Evolutionary conservation across 2,329 filamentous ascomycete species (phyloP).

Genomic region (Apiospora saccharicola): DNA sequence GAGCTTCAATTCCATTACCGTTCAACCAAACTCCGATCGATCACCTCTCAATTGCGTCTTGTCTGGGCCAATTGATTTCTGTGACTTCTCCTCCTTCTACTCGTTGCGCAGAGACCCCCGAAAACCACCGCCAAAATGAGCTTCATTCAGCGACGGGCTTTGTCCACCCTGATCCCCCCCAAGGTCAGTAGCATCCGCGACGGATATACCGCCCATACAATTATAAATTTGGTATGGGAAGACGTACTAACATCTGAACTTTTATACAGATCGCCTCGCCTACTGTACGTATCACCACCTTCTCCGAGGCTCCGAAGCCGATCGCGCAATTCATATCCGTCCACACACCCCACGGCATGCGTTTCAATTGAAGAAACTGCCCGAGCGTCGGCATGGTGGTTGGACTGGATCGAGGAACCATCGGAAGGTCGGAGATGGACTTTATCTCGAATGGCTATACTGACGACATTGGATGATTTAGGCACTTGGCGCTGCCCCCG

Average conservation of each 20-base stretch:
- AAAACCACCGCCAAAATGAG: slow-evolving; percentile 74
- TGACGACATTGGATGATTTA: slow-evolving; percentile 47
- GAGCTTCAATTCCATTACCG: slow-evolving; percentile 27
- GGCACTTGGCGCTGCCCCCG: slow-evolving; percentile 93
- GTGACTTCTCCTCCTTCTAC: slow-evolving; percentile 24
- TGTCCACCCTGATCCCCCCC: slow-evolving; percentile 98
- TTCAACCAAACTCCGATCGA: slow-evolving; percentile 33
- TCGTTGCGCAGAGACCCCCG: background rate
- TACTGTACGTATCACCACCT: slow-evolving; percentile 68
- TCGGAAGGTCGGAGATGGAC: background rate
- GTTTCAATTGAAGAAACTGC: slow-evolving; percentile 2
- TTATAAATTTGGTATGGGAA: background rate
- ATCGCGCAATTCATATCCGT: background rate
- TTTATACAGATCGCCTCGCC: slow-evolving; percentile 77
- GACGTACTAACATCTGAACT: slow-evolving; percentile 23
- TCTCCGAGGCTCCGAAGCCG: slow-evolving; percentile 1
- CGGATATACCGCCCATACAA: background rate
- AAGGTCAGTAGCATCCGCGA: slow-evolving; percentile 70
- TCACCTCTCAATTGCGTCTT: slow-evolving; percentile 39
- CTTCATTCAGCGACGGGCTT: slow-evolving; percentile 87
- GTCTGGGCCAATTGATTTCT: slow-evolving; percentile 47
- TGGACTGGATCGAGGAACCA: background rate
- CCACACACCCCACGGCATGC: slow-evolving; percentile 1
- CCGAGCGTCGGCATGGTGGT: background rate
- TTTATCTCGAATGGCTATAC: background rate